Percentiles rank a stretch among this genome's conserved stretches.
Conservation (phyloP, 495 filamentous ascomycete species). For the Penicillium crystallinum region DNA sequence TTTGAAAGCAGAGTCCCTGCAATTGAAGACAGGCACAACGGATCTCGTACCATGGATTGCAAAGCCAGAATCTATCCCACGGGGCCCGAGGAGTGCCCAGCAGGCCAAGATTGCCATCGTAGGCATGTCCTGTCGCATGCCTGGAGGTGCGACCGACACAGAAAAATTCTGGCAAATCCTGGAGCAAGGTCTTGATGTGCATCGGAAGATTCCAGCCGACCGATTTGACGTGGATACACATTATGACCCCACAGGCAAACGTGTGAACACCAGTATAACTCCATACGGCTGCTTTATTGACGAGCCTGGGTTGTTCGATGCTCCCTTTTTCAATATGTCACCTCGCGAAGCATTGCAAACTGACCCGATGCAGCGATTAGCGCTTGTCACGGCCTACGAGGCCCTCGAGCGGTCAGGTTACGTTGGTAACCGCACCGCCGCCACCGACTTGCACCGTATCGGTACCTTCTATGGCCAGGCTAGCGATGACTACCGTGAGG, state of each 20-base stretch:
- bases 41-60: too few relatives aligned
- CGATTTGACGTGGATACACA: conserved; percentile 43
- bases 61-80: too few relatives aligned
- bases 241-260: conserved; percentile 38
- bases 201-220: conserved; percentile 5
- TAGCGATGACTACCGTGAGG: neutral
- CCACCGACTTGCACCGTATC: conserved; percentile 18
- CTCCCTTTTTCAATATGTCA: conserved; percentile 29
- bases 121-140: too few relatives aligned
- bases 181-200: too few relatives aligned
- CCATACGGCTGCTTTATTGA: conserved; percentile 32
- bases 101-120: too few relatives aligned
- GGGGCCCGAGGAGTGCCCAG: too few relatives aligned
- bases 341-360: conserved; percentile 24
- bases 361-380: conserved; percentile 30
- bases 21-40: too few relatives aligned
- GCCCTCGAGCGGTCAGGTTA: conserved; percentile 33
- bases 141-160: too few relatives aligned
- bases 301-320: conserved; percentile 24
- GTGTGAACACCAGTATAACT: conserved; percentile 19
- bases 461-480: conserved; percentile 33
- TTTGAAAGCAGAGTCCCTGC: too few relatives aligned
- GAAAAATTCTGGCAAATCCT: too few relatives aligned
- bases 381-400: conserved; percentile 34
- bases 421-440: conserved; percentile 16